Conservation (phyloP, 163 green algal species). For the Prototheca wickerhamii region DNA sequence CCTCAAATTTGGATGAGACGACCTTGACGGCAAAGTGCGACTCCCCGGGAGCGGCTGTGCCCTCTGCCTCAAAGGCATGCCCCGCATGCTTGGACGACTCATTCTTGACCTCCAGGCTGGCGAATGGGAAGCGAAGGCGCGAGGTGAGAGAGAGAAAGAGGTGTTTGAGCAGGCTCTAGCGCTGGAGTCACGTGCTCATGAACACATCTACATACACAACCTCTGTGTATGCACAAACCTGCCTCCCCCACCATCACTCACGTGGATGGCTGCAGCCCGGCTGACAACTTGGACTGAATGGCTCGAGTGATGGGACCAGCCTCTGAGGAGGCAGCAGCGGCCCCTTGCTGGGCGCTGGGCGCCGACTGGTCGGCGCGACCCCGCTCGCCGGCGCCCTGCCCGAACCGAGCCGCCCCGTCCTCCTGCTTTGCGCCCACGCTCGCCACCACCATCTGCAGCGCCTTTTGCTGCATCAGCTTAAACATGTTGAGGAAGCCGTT, state of each 20-base stretch:
- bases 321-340: too few relatives aligned
- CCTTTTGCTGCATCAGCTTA: conserved; percentile 83
- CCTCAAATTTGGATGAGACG: conserved; percentile 33
- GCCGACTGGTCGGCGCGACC: background rate
- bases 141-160: too few relatives aligned
- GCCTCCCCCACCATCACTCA: too few relatives aligned
- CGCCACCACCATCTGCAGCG: conserved; percentile 44
- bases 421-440: background rate
- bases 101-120: conserved; percentile 30
- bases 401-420: background rate
- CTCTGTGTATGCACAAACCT: too few relatives aligned
- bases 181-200: too few relatives aligned
- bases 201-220: too few relatives aligned
- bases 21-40: conserved; percentile 41
- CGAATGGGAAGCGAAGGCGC: background rate
- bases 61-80: conserved; percentile 12
- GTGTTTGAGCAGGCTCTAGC: too few relatives aligned
- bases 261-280: too few relatives aligned
- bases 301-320: too few relatives aligned
- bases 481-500: conserved; percentile 99
- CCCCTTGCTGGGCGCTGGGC: too few relatives aligned
- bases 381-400: too few relatives aligned
- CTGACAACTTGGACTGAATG: too few relatives aligned
- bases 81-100: conserved; percentile 36
- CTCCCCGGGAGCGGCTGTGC: conserved; percentile 9